Evolutionary conservation across 768 basidiomycete genomes (phyloP), one percentile per base, ranked within the genome.

Genomic region (Sarcodon sp.): DNA sequence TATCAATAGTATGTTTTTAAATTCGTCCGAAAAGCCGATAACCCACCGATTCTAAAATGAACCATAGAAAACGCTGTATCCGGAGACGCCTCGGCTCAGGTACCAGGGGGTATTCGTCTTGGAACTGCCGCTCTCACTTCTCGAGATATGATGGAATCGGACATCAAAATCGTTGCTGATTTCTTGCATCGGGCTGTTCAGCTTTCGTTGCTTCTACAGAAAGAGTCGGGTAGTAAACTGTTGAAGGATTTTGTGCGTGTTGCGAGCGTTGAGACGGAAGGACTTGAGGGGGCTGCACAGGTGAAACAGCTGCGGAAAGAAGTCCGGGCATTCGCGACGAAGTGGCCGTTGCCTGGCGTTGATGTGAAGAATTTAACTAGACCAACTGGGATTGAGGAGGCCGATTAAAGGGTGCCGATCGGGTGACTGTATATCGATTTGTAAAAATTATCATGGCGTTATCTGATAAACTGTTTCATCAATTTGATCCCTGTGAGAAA

Each of bases 181-280:
- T 92, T 97, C 77, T 72, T 99, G 48, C 90, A 97, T 72, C 91
- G 93, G 45, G 79, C 89, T 32, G 86, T 99, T 41, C 90, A 97
- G 70, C 80, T 96, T 59, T 80, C 90, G 43, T 75, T 93, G 39
- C 61, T 78, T 36, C 76, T 96, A 41, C 96, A 98, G 69, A 89
- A 91, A 65, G 93, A 96, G 69, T 87, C 96, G 21, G 92, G 92
- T 33, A 77, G 78, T 49, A 98, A 96, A 74, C 69, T 96, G 56
- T 77, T 99, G 53, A 94, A 94, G 73, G 94, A 97, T 73, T 98
- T 98, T 59, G 77, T 93, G 52, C 77, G 82, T 43, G 83, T 83
- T 35, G 89, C 89, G 6, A 80, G 80, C 0, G 72, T 66, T 3
- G 70, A 76, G 50, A 70, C 72, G 55, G 82, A 84, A 58, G 85